Evolutionary conservation across 805 yeast genomes (phyloP).

Genomic region (Lipomyces lipofer): DNA sequence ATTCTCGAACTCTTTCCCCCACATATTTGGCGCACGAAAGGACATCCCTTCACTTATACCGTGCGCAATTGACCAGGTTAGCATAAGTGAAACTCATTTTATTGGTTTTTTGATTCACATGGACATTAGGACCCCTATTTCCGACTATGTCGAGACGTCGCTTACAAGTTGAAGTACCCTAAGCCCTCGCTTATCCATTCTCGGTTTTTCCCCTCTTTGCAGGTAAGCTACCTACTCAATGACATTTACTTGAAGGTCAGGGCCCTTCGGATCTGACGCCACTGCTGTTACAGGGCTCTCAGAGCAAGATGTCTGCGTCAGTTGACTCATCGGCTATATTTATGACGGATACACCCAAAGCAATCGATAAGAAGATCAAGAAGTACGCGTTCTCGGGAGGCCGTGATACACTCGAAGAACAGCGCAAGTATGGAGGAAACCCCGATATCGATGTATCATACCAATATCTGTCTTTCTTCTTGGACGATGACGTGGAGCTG

Average conservation of each 20-base stretch:
- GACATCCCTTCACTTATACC: constrained; percentile 97
- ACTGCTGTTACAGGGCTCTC: constrained; percentile 74
- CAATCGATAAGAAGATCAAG: constrained; percentile 90
- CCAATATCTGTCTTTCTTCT: constrained; percentile 88
- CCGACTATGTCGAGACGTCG: constrained; percentile 96
- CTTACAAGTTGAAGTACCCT: constrained; percentile 82
- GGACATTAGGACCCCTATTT: constrained; percentile 77
- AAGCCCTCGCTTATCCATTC: constrained; percentile 94
- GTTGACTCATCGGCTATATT: constrained; percentile 88
- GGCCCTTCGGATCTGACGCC: too few relatives aligned
- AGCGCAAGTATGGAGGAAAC: constrained; percentile 85
- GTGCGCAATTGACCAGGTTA: constrained; percentile 90
- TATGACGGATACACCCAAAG: constrained; percentile 92
- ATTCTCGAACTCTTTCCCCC: constrained; percentile 95
- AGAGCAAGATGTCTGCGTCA: constrained; percentile 95
- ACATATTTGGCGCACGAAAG: constrained; percentile 76
- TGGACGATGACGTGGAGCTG: constrained; percentile 82
- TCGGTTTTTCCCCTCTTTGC: constrained; percentile 87
- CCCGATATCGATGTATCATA: constrained; percentile 94
- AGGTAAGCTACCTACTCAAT: constrained; percentile 7
- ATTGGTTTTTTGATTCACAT: too few relatives aligned
- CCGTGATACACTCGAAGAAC: constrained; percentile 81
- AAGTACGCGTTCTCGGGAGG: constrained; percentile 98
- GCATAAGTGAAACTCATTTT: too few relatives aligned
- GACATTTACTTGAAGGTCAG: too few relatives aligned